phyloP scores from a whole-genome alignment of 176 grass and related monocot genomes.

The Ampelocalamus luodianensis region DNA sequence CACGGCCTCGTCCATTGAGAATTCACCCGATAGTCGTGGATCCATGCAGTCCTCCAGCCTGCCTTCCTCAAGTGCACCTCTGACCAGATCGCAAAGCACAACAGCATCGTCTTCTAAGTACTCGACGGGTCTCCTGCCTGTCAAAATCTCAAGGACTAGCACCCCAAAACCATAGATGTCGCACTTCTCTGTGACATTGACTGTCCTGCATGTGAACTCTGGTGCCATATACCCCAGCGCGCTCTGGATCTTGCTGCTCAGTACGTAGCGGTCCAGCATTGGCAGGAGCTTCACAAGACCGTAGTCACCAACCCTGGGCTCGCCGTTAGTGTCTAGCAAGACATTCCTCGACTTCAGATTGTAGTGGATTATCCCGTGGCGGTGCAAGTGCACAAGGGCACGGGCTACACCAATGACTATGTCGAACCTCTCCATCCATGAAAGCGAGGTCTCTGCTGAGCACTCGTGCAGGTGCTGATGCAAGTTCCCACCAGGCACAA shows the following conservation, averaged over 20 bases:
- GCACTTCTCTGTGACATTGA: constrained; percentile 79
- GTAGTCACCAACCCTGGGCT: constrained; percentile 73
- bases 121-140: constrained; percentile 66
- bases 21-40: constrained; percentile 56
- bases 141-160: constrained; percentile 71
- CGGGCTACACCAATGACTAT: constrained; percentile 71
- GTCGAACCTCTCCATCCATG: constrained; percentile 72
- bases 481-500: constrained; percentile 64
- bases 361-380: constrained; percentile 67
- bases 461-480: constrained; percentile 67
- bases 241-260: constrained; percentile 90
- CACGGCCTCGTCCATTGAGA: constrained; percentile 60
- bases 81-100: constrained; percentile 70
- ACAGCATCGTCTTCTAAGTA: constrained; percentile 81
- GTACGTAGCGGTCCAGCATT: constrained; percentile 69
- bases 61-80: constrained; percentile 60
- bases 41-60: constrained; percentile 64
- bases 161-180: constrained; percentile 82
- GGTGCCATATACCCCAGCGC: constrained; percentile 83
- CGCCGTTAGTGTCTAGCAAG: constrained; percentile 63
- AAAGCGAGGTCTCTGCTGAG: constrained; percentile 42
- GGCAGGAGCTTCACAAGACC: constrained; percentile 77
- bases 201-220: constrained; percentile 67
- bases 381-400: constrained; percentile 64
- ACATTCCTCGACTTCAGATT: constrained; percentile 87